Evolutionary conservation across 2,329 filamentous ascomycete species (phyloP).

Genomic region (Aspergillus clavatus): DNA sequence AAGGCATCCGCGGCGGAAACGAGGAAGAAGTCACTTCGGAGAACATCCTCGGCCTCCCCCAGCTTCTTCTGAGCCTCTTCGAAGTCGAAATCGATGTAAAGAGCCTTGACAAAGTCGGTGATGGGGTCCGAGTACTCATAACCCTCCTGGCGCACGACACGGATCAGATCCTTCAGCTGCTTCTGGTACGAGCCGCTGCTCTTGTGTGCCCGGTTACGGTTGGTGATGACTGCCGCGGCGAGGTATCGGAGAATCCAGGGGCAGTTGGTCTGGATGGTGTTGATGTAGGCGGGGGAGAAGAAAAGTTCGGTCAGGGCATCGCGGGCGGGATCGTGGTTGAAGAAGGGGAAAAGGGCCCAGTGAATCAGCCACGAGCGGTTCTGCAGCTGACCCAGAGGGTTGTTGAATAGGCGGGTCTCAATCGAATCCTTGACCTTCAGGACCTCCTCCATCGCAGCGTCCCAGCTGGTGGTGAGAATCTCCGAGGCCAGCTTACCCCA

Average conservation of each 20-base stretch:
- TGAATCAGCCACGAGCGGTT: slow-evolving; percentile 97
- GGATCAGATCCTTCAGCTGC: slow-evolving; percentile 94
- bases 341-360: slow-evolving; percentile 98
- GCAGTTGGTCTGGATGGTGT: slow-evolving; percentile 97
- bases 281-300: slow-evolving; percentile 97
- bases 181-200: slow-evolving; percentile 82
- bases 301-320: slow-evolving; percentile 92
- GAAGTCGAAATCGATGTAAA: slow-evolving; percentile 96
- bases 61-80: slow-evolving; percentile 93
- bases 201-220: slow-evolving; percentile 75
- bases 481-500: slow-evolving; percentile 98
- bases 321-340: slow-evolving; percentile 90
- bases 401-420: slow-evolving; percentile 92
- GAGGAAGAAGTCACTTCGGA: slow-evolving; percentile 94
- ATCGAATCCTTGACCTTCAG: slow-evolving; percentile 87
- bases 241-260: slow-evolving; percentile 96
- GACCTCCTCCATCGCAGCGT: slow-evolving; percentile 83
- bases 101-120: slow-evolving; percentile 91
- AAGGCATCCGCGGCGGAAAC: slow-evolving; percentile 78
- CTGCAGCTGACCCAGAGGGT: slow-evolving; percentile 89
- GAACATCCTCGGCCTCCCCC: slow-evolving; percentile 79
- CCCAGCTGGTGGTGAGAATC: slow-evolving; percentile 94
- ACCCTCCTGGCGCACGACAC: slow-evolving; percentile 91
- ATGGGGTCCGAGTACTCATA: slow-evolving; percentile 97
- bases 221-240: slow-evolving; percentile 89